Conservation (phyloP, 108 stramenopile species). For the Nitzschia sp. region DNA sequence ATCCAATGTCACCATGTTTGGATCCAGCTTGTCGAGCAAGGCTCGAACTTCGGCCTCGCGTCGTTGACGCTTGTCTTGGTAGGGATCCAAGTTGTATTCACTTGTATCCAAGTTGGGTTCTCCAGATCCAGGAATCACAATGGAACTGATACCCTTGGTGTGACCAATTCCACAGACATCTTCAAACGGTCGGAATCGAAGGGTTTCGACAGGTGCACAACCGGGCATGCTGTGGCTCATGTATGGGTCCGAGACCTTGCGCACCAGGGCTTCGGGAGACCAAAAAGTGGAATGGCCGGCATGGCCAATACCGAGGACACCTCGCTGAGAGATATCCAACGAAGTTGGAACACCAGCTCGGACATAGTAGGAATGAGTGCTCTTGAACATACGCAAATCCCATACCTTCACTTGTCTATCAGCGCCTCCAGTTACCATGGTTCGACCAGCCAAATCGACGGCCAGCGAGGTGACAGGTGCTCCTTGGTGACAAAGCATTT, state of each 20-base stretch:
- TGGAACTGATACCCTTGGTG: slow-evolving; percentile 78
- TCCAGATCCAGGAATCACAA: slow-evolving; percentile 96
- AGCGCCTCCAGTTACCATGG: slow-evolving; percentile 90
- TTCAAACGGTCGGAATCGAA: slow-evolving; percentile 95
- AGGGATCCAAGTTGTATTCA: slow-evolving; percentile 91
- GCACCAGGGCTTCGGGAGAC: slow-evolving; percentile 70
- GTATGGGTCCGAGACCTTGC: slow-evolving; percentile 83
- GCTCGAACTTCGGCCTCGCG: slow-evolving; percentile 94
- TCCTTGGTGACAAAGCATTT: slow-evolving; percentile 90
- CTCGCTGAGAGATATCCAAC: slow-evolving; percentile 90
- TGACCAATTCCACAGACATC: slow-evolving; percentile 97
- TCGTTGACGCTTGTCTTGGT: slow-evolving; percentile 85
- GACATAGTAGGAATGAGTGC: slow-evolving; percentile 60
- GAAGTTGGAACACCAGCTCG: slow-evolving; percentile 60
- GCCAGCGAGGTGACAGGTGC: slow-evolving; percentile 79
- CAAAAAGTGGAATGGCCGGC: slow-evolving; percentile 90
- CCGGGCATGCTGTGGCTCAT: slow-evolving; percentile 82
- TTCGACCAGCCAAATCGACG: slow-evolving; percentile 71
- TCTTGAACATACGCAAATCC: slow-evolving; percentile 90
- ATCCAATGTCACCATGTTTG: slow-evolving; percentile 95
- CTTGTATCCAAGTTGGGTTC: slow-evolving; percentile 94
- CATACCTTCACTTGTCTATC: slow-evolving; percentile 89
- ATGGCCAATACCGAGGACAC: slow-evolving; percentile 86
- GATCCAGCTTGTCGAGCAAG: slow-evolving; percentile 92
- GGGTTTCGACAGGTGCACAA: slow-evolving; percentile 57